Percentiles rank a stretch among this genome's conserved stretches.
Conservation (phyloP, 192 early-diverging fungal species). For the Linnemannia hyalina region DNA sequence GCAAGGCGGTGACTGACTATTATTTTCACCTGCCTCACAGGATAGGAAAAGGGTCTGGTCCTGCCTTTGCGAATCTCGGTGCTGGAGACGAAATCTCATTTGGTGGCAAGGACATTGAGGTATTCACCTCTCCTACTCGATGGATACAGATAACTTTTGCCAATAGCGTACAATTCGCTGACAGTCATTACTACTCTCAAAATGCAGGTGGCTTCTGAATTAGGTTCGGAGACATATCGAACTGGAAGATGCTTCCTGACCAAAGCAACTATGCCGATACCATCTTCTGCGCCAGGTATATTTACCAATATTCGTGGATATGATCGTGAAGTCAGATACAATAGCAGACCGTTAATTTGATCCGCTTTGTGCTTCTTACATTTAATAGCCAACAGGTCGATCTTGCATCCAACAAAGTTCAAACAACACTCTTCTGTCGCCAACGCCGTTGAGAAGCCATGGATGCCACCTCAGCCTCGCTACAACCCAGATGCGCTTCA, state of each 20-base stretch:
- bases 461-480: constrained; percentile 31
- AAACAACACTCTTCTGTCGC: constrained; percentile 15
- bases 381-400: neutral
- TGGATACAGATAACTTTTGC: too few relatives aligned
- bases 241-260: constrained; percentile 19
- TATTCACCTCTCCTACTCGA: neutral
- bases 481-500: constrained; percentile 49
- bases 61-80: neutral
- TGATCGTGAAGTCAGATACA: neutral
- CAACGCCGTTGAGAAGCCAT: constrained; percentile 2
- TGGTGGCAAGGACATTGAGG: constrained; percentile 51
- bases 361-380: neutral
- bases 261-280: neutral
- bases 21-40: neutral
- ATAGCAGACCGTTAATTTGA: neutral
- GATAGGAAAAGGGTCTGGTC: constrained; percentile 28
- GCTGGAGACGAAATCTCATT: constrained; percentile 45
- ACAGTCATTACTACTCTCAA: neutral
- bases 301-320: neutral
- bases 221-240: constrained; percentile 15
- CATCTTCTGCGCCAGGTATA: neutral
- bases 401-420: constrained; percentile 15
- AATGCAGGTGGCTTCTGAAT: neutral
- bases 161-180: neutral
- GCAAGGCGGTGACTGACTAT: too few relatives aligned